Evolutionary conservation across 345 rosid genomes (phyloP).

Genomic region (Dimocarpus longan): DNA sequence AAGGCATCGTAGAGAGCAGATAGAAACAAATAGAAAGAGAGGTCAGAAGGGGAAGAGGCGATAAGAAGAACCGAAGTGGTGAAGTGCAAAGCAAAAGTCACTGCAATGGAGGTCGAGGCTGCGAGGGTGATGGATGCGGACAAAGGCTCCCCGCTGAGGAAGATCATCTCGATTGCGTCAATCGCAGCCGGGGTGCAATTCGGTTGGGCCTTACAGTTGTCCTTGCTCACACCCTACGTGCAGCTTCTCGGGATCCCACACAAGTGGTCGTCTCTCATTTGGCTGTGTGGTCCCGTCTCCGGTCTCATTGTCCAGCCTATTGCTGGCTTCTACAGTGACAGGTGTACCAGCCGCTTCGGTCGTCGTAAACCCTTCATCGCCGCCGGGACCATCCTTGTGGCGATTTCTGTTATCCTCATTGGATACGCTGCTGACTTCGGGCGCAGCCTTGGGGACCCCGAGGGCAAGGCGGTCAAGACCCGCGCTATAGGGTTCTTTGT

Average conservation of each 20-base stretch:
- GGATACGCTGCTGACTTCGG: slow-evolving; percentile 89
- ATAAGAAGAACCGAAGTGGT: neutral
- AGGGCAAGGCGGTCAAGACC: slow-evolving; percentile 38
- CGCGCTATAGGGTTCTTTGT: slow-evolving; percentile 74
- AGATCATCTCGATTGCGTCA: slow-evolving; percentile 66
- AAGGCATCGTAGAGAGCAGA: no score
- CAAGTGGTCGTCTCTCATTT: slow-evolving; percentile 81
- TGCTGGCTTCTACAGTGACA: slow-evolving; percentile 85
- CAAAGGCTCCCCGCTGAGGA: slow-evolving; percentile 33
- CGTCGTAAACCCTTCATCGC: slow-evolving; percentile 89
- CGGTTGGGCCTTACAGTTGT: slow-evolving; percentile 94
- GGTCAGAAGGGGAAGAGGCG: neutral
- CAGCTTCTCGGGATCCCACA: slow-evolving; percentile 87
- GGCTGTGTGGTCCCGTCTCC: slow-evolving; percentile 94
- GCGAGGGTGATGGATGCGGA: neutral
- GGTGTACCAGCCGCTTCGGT: slow-evolving; percentile 70
- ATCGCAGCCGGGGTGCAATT: slow-evolving; percentile 91
- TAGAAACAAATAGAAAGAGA: neutral
- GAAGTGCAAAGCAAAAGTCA: no score
- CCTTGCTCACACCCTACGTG: slow-evolving; percentile 82
- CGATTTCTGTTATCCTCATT: slow-evolving; percentile 65
- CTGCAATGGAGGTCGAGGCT: neutral
- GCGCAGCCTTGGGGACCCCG: slow-evolving; percentile 51
- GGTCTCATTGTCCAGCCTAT: slow-evolving; percentile 89
- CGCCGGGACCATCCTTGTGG: slow-evolving; percentile 55